Conservation (phyloP, 148 eudicot genomes). For the Drosera capensis region DNA sequence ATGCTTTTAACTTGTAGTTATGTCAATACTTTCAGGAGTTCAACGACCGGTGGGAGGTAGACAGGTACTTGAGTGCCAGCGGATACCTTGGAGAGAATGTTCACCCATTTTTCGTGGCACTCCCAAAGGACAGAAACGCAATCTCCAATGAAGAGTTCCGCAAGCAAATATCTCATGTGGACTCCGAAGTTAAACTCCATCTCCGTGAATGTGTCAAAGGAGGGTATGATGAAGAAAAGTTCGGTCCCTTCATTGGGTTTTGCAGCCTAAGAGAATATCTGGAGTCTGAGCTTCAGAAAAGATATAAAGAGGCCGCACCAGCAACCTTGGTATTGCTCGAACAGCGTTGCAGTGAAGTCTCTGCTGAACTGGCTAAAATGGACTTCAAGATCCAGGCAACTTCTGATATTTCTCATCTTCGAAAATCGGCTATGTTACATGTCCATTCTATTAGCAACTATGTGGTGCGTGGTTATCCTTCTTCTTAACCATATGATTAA, state of each 20-base stretch:
- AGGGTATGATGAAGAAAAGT: slow-evolving; percentile 94
- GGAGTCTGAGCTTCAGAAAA: slow-evolving; percentile 87
- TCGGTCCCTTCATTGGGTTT: slow-evolving; percentile 64
- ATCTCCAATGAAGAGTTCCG: slow-evolving; percentile 88
- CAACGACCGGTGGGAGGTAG: slow-evolving; percentile 91
- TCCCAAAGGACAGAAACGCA: slow-evolving; percentile 70
- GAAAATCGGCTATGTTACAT: slow-evolving; percentile 79
- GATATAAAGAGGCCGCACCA: slow-evolving; percentile 95
- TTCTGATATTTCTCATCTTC: slow-evolving; percentile 85
- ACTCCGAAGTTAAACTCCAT: slow-evolving; percentile 47
- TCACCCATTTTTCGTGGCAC: slow-evolving; percentile 81
- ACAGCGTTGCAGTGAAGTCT: slow-evolving; percentile 79
- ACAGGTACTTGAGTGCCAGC: slow-evolving; percentile 85
- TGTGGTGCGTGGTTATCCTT: slow-evolving; percentile 37
- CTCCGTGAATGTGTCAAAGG: slow-evolving; percentile 78
- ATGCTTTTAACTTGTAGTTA: slow-evolving; percentile 1
- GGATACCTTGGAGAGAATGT: slow-evolving; percentile 94
- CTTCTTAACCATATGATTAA: neutral
- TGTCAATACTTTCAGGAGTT: slow-evolving; percentile 47
- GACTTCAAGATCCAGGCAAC: slow-evolving; percentile 75
- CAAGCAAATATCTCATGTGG: slow-evolving; percentile 76
- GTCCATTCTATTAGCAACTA: slow-evolving; percentile 74
- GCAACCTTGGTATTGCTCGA: slow-evolving; percentile 89
- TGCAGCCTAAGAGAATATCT: slow-evolving; percentile 64
- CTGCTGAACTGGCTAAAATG: slow-evolving; percentile 53